phyloP scores from a whole-genome alignment of 164 flowering plant genomes.

The Tetrastigma voinierianum region DNA sequence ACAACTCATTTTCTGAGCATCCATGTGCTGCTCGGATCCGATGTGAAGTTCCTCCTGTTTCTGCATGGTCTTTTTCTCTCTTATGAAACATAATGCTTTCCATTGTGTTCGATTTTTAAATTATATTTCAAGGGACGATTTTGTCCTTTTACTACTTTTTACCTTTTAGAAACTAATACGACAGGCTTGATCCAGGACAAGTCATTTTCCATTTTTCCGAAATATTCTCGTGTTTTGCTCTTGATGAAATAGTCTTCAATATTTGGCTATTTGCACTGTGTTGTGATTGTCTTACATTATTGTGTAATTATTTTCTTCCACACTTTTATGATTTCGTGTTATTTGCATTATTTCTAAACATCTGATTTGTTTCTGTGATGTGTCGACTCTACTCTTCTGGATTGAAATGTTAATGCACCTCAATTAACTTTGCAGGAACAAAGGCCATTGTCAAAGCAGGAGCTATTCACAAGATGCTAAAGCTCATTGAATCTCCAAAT shows the following conservation, averaged over 20 bases:
- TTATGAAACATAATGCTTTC: background rate
- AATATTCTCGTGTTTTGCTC: background rate
- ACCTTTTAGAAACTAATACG: background rate
- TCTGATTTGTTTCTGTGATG: background rate
- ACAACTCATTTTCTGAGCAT: background rate
- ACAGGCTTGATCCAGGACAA: background rate
- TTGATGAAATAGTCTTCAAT: background rate
- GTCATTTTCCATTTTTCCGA: conserved; percentile 9
- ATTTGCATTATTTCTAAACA: background rate
- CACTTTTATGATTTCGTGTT: background rate
- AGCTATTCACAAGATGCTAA: conserved; percentile 85
- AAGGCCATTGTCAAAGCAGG: conserved; percentile 98
- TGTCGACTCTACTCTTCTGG: background rate
- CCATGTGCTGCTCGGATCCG: background rate
- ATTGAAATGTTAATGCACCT: background rate
- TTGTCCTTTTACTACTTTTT: background rate
- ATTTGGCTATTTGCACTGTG: background rate
- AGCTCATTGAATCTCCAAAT: conserved; percentile 45
- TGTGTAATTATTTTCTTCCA: background rate
- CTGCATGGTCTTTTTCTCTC: background rate
- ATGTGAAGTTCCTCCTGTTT: background rate
- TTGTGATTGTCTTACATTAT: background rate
- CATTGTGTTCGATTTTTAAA: too few relatives aligned
- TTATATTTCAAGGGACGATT: too few relatives aligned
- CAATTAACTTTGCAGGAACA: conserved; percentile 57